Conservation (phyloP, 129 eudicot species). For the Rutidosis leptorrhynchoides region DNA sequence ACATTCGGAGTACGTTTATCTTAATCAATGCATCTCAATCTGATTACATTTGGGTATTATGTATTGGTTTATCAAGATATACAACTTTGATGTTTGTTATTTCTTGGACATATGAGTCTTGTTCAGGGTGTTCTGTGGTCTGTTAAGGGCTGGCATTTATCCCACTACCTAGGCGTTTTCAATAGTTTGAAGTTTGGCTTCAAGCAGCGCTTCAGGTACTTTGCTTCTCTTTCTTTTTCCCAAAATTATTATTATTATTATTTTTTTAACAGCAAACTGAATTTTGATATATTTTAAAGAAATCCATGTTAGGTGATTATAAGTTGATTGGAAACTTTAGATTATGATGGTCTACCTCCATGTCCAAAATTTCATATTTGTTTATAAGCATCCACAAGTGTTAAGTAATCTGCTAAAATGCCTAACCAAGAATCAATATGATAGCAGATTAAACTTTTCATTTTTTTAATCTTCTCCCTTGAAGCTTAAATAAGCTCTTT, state of each 20-base stretch:
- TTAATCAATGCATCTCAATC: not conserved
- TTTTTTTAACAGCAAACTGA: not conserved
- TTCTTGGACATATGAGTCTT: conserved; percentile 34
- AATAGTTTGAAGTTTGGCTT: conserved; percentile 26
- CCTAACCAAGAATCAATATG: not conserved
- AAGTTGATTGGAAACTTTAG: not conserved
- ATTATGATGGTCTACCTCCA: not conserved
- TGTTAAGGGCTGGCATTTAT: conserved; percentile 24
- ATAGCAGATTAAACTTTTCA: not conserved
- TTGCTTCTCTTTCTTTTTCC: not conserved
- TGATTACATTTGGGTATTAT: not conserved
- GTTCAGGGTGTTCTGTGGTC: conserved; percentile 35
- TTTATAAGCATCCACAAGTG: not conserved
- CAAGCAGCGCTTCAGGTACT: conserved; percentile 39
- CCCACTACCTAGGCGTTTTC: conserved; percentile 20
- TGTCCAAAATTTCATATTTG: not conserved
- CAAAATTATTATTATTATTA: not conserved
- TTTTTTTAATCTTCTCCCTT: no score
- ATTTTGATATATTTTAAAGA: not conserved
- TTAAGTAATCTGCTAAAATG: not conserved
- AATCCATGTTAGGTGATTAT: not conserved
- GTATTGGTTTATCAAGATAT: not conserved
- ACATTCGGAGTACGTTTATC: not conserved
- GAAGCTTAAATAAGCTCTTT: not conserved
- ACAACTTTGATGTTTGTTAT: conserved; percentile 3